Evolutionary conservation across 176 grass and related monocot species (phyloP), one percentile per base, ranked within the genome.

Genomic region (bread wheat (Triticum aestivum)): DNA sequence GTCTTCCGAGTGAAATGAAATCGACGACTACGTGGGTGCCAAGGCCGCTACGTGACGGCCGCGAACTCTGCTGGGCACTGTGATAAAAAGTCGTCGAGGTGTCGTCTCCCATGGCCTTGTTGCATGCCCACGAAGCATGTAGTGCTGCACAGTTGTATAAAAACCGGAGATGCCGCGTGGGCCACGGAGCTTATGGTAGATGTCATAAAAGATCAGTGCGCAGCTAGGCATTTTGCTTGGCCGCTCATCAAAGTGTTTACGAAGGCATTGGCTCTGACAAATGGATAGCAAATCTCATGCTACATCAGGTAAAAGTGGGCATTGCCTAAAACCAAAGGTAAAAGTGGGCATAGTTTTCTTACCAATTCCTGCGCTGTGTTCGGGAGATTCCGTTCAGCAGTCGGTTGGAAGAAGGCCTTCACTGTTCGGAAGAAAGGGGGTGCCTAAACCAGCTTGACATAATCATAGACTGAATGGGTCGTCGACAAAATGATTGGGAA

Each of bases 31-130:
- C 61, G 58, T 51, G 41, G 74, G 64, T 9, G 68, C 61, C 61
- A 59, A 84, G 85, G 34, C 61, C 27, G 67, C 82, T 54, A 91
- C 77, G 70, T 82, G 90, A 88, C 82, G 38, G 3, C 82, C 90
- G 77, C 82, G 62, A 71, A 51, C 34, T 68, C 51, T 14, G 6
- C 37, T 73, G 39, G 51, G 68, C 49, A 39, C 11, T 23, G 30
- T n/a, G 23, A 20, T n/a, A 8, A 20, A 81, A 32, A 14, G 49
- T 8, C 30, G 85, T 8, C 9, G 15, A 33, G 75, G 11, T 75
- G 68, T 20, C 21, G 68, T 14, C 21, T 59, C 76, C 76, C 34
- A 26, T 67, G 56, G 42, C 23, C 68, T 6, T 58, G 54, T 21
- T 65, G 82, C 66, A 34, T 27, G 10, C 39, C 44, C 83, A 86